Percentiles rank a stretch among this genome's conserved stretches.
These are phyloP conservation scores for Cladobotryum mycophilum DNA, from an alignment of 2,329 filamentous ascomycete species.

Conservation along the genomic window DNA sequence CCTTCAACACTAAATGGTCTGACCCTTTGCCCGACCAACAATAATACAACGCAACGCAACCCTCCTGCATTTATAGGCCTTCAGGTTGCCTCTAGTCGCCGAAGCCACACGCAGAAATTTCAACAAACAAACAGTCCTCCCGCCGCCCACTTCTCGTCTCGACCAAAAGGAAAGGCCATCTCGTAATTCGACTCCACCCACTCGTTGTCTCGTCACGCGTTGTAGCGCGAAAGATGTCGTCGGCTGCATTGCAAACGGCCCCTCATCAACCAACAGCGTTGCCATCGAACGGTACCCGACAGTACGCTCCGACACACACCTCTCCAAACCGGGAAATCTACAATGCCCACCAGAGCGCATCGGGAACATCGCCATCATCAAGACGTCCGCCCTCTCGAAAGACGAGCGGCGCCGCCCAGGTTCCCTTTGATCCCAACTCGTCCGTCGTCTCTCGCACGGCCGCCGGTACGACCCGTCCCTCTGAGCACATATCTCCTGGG, in stretches of 20 bases:
- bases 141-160: no score
- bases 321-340: constrained; percentile 51
- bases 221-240: constrained; percentile 37
- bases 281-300: constrained; percentile 41
- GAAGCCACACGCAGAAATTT: no score
- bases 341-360: constrained; percentile 45
- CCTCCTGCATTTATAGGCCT: not conserved
- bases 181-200: not conserved
- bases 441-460: constrained; percentile 44
- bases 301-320: constrained; percentile 46
- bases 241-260: constrained; percentile 56
- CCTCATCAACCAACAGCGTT: constrained; percentile 49
- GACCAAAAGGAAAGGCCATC: not conserved
- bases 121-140: no score
- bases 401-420: constrained; percentile 40
- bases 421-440: constrained; percentile 30
- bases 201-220: constrained; percentile 9
- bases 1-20: not conserved
- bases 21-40: not conserved
- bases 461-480: constrained; percentile 34
- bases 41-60: not conserved
- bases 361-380: constrained; percentile 46
- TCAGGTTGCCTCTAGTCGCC: not conserved
- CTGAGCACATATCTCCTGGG: constrained; percentile 38
- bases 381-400: constrained; percentile 47